Base-by-base conservation (phyloP, 1,139 yeast species). In the Zygotorulaspora mrakii region DNA sequence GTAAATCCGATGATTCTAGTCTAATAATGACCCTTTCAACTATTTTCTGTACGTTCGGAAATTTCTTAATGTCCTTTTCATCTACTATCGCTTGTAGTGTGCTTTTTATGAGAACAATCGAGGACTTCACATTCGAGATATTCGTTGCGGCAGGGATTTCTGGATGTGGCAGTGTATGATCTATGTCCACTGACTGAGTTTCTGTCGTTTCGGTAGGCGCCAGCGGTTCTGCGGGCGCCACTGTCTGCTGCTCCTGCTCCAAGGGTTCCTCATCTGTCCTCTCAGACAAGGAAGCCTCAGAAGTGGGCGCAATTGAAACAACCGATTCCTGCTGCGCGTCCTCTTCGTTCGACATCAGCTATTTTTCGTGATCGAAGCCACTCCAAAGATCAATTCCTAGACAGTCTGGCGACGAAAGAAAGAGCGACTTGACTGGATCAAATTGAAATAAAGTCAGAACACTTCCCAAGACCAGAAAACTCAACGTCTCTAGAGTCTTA, bases 61-160 rank as follows among this genome's bases (percentile, higher is more conserved):
- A 41, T 32, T 55, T 59, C 41, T 61, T 61, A 17, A 60, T 43
- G 29, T 57, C 63, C 39, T 57, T 62, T 17, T 53, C 52, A 17
- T 49, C 52, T 32, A 53, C 39, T 25, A 62, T 50, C 3, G 52
- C 47, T 29, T 56, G 53, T 30, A 62, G 43, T 3, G 62, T 59
- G 3, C 54, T 42, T 35, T 55, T 59, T 11, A 57, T 59, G 22
- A 61, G 49, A 14, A 40, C 26, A 18, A 53, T 37, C 7, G 62
- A 57, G 0, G 65, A 60, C 31, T 47, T 53, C 3, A 50, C 45
- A 40, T 56, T 59, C 17, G 49, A 40, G 11, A 43, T 41, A 8
- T 46, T 47, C 8, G 43, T 41, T 2, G 35, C 21, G 10, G 13
- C 27, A 7, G 59, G 45, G 5, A 43, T 40, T 5, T 40, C 33